phyloP scores from a whole-genome alignment of 75 land plant genomes.

The Selaginella tamariscina region DNA sequence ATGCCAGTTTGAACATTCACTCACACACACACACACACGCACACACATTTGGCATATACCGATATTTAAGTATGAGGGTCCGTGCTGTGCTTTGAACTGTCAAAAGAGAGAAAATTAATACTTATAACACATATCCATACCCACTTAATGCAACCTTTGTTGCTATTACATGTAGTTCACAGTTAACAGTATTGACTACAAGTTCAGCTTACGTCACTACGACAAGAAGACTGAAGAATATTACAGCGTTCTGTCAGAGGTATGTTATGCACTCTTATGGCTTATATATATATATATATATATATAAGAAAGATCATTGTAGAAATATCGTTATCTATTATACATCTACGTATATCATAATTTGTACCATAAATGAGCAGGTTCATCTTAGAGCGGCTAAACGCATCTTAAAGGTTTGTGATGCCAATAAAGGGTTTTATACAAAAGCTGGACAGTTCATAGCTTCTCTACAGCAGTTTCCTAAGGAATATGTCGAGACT shows the following conservation, averaged over 20 bases:
- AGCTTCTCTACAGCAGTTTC: slow-evolving; percentile 62
- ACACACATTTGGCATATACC: not conserved
- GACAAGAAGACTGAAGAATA: slow-evolving; percentile 35
- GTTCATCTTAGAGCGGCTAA: slow-evolving; percentile 80
- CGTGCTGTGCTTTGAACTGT: not conserved
- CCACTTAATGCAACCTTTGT: not conserved
- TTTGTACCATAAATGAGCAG: too few relatives aligned
- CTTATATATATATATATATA: too few relatives aligned
- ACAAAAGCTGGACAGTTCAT: slow-evolving; percentile 92
- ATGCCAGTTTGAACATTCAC: not conserved
- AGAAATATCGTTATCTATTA: too few relatives aligned
- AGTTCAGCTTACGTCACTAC: slow-evolving; percentile 21
- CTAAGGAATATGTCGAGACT: slow-evolving; percentile 62
- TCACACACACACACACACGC: not conserved
- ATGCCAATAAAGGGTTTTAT: slow-evolving; percentile 77
- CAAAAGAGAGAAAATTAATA: not conserved
- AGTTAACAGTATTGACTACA: slow-evolving; percentile 37
- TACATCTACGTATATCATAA: too few relatives aligned
- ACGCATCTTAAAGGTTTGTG: slow-evolving; percentile 65
- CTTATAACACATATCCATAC: not conserved
- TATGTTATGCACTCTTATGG: slow-evolving; percentile 5
- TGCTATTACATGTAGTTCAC: slow-evolving; percentile 25
- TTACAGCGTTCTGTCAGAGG: slow-evolving; percentile 25
- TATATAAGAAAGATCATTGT: too few relatives aligned
- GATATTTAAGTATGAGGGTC: not conserved